Evolutionary conservation across 768 basidiomycete genomes (phyloP).

Genomic region (Tulasnella sp.): DNA sequence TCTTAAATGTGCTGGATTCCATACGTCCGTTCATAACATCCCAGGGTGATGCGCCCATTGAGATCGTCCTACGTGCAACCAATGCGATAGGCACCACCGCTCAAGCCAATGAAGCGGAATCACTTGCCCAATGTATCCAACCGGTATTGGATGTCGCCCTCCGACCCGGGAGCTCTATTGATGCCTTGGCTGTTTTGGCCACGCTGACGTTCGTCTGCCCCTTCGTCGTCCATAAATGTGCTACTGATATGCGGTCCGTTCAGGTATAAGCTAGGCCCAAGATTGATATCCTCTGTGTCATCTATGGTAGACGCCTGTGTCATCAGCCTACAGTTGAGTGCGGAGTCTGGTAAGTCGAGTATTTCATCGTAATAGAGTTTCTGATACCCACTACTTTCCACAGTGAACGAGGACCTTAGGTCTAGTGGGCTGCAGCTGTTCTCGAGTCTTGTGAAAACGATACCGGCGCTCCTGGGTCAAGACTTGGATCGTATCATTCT

Average conservation of each 20-base stretch:
- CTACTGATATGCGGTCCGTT: neutral
- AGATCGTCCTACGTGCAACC: constrained; percentile 34
- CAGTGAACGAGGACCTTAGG: neutral
- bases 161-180: constrained; percentile 22
- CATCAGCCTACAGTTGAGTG: no score
- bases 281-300: constrained; percentile 76
- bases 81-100: constrained; percentile 46
- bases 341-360: neutral
- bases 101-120: constrained; percentile 51
- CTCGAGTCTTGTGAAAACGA: constrained; percentile 46
- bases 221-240: neutral
- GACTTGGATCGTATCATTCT: constrained; percentile 45
- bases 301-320: constrained; percentile 54
- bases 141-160: neutral
- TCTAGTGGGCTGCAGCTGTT: neutral
- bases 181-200: constrained; percentile 46
- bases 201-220: neutral
- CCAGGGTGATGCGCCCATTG: neutral
- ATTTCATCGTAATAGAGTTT: neutral
- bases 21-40: constrained; percentile 24
- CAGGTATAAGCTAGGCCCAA: constrained; percentile 69
- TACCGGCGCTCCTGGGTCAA: constrained; percentile 72
- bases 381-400: neutral
- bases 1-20: constrained; percentile 41
- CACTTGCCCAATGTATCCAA: constrained; percentile 30